Conservation (phyloP, 2,329 filamentous ascomycete species). For the Aspergillus sp. region DNA sequence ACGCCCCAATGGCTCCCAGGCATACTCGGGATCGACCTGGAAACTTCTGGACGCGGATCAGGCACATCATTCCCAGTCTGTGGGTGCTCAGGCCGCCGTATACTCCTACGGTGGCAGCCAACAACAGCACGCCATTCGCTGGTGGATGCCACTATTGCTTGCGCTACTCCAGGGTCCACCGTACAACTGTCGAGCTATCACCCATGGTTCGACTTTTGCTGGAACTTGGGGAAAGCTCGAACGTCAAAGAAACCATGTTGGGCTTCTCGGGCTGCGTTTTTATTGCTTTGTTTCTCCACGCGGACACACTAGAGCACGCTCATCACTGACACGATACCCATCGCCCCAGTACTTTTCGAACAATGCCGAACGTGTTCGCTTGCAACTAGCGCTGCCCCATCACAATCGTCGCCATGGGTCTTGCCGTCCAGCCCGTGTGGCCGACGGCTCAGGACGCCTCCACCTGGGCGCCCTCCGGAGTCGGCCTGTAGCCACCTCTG, state of each 20-base stretch:
- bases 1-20: too few species aligned
- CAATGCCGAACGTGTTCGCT: conserved; percentile 28
- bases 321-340: conserved; percentile 9
- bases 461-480: conserved; percentile 11
- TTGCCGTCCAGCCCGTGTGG: conserved; percentile 8
- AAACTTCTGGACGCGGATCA: background rate
- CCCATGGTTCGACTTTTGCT: conserved; percentile 4
- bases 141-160: conserved; percentile 7
- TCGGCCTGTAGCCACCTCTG: conserved; percentile 4
- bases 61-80: background rate
- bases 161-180: conserved; percentile 5
- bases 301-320: conserved; percentile 1
- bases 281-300: conserved; percentile 2
- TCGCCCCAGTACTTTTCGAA: conserved; percentile 31
- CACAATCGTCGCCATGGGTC: conserved; percentile 15
- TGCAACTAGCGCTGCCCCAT: conserved; percentile 24
- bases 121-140: conserved; percentile 2
- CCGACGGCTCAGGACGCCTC: conserved; percentile 8
- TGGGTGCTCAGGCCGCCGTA: background rate
- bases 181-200: conserved; percentile 6
- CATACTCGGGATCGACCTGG: too few species aligned
- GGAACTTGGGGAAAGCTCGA: background rate
- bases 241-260: conserved; percentile 1
- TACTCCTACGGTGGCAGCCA: background rate
- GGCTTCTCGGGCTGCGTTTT: conserved; percentile 3